phyloP scores from a whole-genome alignment of 2,329 filamentous ascomycete genomes.

The Sclerotinia sclerotiorum region DNA sequence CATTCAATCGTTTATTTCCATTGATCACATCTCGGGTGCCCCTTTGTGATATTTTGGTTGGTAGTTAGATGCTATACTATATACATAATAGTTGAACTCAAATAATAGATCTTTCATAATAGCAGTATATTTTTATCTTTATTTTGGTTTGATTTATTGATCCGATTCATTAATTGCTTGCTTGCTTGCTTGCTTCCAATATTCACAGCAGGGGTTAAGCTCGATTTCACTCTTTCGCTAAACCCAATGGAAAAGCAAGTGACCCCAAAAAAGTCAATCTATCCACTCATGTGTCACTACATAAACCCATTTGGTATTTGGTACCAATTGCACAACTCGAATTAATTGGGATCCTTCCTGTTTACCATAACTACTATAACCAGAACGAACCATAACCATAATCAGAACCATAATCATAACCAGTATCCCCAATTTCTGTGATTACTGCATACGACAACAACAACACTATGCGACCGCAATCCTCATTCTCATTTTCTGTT shows the following conservation, averaged over 20 bases:
- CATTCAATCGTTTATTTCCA: background rate
- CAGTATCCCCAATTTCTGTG: conserved; percentile 6
- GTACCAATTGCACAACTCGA: conserved; percentile 20
- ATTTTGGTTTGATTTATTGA: background rate
- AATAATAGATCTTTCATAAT: background rate
- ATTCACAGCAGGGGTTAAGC: background rate
- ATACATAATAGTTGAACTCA: background rate
- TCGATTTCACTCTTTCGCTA: background rate
- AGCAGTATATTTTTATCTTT: background rate
- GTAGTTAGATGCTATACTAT: background rate
- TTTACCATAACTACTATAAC: background rate
- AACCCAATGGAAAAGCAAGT: background rate
- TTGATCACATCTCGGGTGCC: background rate
- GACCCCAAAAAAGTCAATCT: background rate
- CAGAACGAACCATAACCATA: too few species aligned
- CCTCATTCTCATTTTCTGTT: background rate
- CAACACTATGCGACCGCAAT: conserved; percentile 19
- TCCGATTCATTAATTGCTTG: background rate
- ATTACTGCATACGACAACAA: conserved; percentile 11
- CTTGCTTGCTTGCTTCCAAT: background rate
- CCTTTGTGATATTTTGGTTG: background rate
- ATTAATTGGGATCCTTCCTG: conserved; percentile 22
- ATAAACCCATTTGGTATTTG: background rate
- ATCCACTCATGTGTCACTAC: conserved; percentile 17
- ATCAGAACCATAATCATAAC: background rate